Evolutionary conservation across 164 flowering plant species (phyloP).

Genomic region (Dillenia suffruticosa): DNA sequence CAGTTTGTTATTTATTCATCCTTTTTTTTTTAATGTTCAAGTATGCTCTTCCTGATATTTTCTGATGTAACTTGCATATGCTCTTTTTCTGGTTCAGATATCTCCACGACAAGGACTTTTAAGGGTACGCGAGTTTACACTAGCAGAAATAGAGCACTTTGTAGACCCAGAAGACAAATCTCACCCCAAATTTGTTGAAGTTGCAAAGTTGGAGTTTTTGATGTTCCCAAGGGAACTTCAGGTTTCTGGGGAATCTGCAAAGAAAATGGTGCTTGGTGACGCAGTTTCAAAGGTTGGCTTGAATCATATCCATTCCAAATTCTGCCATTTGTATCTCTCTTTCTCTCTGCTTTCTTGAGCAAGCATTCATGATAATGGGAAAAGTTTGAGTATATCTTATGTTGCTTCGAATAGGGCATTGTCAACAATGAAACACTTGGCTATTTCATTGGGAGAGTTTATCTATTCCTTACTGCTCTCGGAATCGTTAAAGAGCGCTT

Average conservation of each 20-base stretch:
- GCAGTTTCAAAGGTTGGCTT: conserved; percentile 74
- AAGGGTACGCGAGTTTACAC: conserved; percentile 91
- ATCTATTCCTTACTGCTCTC: conserved; percentile 74
- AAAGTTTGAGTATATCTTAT: background rate
- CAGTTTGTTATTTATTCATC: background rate
- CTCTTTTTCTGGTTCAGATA: conserved; percentile 40
- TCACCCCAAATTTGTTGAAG: conserved; percentile 76
- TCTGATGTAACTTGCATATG: too few species aligned
- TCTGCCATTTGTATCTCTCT: background rate
- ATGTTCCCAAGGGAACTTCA: conserved; percentile 96
- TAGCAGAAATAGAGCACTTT: conserved; percentile 97
- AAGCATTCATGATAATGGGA: too few species aligned
- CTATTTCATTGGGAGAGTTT: conserved; percentile 93
- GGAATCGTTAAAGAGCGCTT: conserved; percentile 85
- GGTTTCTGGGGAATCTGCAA: conserved; percentile 64
- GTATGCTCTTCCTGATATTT: too few species aligned
- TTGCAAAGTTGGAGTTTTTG: conserved; percentile 75
- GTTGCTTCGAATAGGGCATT: conserved; percentile 50
- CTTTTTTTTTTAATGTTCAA: conserved; percentile 2
- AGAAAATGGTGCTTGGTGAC: conserved; percentile 56
- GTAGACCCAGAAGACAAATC: conserved; percentile 95
- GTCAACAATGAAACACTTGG: conserved; percentile 95
- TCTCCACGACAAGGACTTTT: conserved; percentile 99
- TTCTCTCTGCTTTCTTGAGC: background rate
- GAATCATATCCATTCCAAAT: background rate